These are phyloP conservation scores for Laburnicola sp. DNA, from an alignment of 2,329 filamentous ascomycete species.

Conservation along the genomic window DNA sequence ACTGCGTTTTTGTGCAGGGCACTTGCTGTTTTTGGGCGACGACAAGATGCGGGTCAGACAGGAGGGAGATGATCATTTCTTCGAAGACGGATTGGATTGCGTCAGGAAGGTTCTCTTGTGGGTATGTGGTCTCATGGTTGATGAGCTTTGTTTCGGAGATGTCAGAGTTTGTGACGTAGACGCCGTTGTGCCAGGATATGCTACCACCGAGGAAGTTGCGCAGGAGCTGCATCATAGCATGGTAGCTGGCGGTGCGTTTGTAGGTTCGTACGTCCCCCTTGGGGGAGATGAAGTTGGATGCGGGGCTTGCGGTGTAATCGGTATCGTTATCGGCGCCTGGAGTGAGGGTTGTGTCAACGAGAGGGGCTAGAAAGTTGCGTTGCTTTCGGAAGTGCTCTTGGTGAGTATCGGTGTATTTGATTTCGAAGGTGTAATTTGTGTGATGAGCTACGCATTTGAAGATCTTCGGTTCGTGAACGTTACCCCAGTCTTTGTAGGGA, in stretches of 20 bases:
- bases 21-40: conserved; percentile 26
- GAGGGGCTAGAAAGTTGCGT: conserved; percentile 34
- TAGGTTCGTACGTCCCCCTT: conserved; percentile 27
- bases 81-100: conserved; percentile 40
- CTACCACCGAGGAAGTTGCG: conserved; percentile 41
- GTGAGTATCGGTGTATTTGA: conserved; percentile 31
- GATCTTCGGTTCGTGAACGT: conserved; percentile 39
- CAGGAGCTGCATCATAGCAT: conserved; percentile 38
- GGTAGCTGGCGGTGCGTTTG: conserved; percentile 39
- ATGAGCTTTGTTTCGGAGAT: conserved; percentile 42
- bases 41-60: conserved; percentile 39
- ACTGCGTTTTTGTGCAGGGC: conserved; percentile 32
- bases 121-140: conserved; percentile 32
- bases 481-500: conserved; percentile 34
- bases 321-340: conserved; percentile 15
- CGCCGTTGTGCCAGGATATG: conserved; percentile 27
- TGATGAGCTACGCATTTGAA: conserved; percentile 42
- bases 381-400: conserved; percentile 28
- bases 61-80: conserved; percentile 43
- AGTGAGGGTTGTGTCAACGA: conserved; percentile 36
- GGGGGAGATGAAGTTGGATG: conserved; percentile 29
- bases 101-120: conserved; percentile 30
- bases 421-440: conserved; percentile 42
- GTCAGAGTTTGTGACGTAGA: conserved; percentile 38
- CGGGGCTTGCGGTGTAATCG: conserved; percentile 22